These are phyloP conservation scores for Talaromyces trachyspermus DNA, from an alignment of 495 filamentous ascomycete species.

Conservation along the genomic window DNA sequence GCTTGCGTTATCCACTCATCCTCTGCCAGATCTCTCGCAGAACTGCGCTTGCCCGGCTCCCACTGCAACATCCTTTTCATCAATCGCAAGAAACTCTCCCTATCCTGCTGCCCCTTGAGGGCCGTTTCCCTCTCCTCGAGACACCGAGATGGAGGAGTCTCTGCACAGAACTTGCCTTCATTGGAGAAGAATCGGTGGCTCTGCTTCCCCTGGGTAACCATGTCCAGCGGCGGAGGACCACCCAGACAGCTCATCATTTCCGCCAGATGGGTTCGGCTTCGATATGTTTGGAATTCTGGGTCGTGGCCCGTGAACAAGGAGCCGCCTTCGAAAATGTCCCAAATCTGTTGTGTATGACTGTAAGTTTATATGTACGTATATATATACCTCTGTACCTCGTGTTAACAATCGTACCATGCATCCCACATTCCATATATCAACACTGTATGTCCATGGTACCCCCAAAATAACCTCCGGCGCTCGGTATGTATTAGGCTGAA, in stretches of 20 bases:
- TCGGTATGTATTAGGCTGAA: conserved; percentile 28
- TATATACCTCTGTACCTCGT: no score
- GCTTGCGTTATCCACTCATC: conserved; percentile 37
- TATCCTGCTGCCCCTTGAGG: conserved; percentile 28
- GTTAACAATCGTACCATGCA: conserved; percentile 22
- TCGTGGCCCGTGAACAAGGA: conserved; percentile 18
- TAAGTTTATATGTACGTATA: not conserved
- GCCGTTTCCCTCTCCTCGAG: conserved; percentile 14
- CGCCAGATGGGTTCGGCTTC: conserved; percentile 19
- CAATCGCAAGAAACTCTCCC: conserved; percentile 26
- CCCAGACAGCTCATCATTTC: conserved; percentile 21
- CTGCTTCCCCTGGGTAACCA: conserved; percentile 15
- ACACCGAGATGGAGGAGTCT: not conserved
- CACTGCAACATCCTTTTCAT: conserved; percentile 43
- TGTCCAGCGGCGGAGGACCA: conserved; percentile 19
- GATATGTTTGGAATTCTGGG: conserved; percentile 13
- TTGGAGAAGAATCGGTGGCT: conserved; percentile 17
- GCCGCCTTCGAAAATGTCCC: conserved; percentile 22
- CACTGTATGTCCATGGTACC: conserved; percentile 28
- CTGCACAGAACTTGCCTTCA: conserved; percentile 8
- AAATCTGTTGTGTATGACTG: conserved; percentile 11
- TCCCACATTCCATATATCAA: conserved; percentile 36
- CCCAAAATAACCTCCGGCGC: conserved; percentile 33
- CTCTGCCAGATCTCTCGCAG: conserved; percentile 34
- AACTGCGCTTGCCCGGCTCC: conserved; percentile 37